phyloP scores from a whole-genome alignment of 441 rosid genomes.

The Populus hybrid region DNA sequence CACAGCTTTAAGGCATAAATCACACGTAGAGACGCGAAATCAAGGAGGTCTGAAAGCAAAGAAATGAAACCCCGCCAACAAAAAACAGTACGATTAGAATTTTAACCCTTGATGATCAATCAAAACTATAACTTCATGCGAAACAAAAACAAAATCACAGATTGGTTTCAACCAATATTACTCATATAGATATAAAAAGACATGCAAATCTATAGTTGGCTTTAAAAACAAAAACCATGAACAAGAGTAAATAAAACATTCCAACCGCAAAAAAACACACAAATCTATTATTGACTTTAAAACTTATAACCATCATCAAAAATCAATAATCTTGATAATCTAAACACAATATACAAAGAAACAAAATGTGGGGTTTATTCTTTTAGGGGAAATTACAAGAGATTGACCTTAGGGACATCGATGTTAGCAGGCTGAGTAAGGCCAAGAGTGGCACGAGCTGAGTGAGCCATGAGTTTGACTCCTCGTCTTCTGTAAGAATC shows the following conservation, averaged over 20 bases:
- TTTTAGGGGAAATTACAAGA: background rate
- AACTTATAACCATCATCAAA: background rate
- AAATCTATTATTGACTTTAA: background rate
- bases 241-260: background rate
- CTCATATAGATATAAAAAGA: background rate
- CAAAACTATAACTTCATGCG: too few relatives aligned
- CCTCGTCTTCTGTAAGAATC: slow-evolving; percentile 26
- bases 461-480: slow-evolving; percentile 51
- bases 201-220: background rate
- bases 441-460: slow-evolving; percentile 69
- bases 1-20: background rate
- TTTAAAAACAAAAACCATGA: background rate
- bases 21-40: background rate
- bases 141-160: background rate
- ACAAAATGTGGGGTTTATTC: background rate
- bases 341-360: background rate
- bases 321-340: background rate
- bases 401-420: slow-evolving; percentile 55
- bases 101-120: too few relatives aligned
- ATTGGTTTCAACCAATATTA: background rate
- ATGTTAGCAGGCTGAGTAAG: slow-evolving; percentile 59
- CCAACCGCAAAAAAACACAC: background rate
- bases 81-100: background rate
- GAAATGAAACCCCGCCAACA: background rate
- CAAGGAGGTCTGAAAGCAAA: background rate